Evolutionary conservation across 331 rosid genomes (phyloP).

Genomic region (Stylosanthes scabra): DNA sequence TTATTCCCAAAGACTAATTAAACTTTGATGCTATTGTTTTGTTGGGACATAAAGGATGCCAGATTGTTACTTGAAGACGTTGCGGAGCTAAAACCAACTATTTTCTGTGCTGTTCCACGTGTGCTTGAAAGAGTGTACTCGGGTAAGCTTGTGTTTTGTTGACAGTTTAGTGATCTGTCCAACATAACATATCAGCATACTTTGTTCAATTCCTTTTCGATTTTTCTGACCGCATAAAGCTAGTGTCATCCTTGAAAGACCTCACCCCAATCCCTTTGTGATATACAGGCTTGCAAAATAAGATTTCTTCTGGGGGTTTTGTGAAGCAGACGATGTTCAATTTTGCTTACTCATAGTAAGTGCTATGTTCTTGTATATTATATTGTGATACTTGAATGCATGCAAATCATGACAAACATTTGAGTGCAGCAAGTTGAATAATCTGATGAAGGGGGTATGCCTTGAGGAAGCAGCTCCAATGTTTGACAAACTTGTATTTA

Average conservation of each 20-base stretch:
- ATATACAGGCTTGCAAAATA: constrained; percentile 76
- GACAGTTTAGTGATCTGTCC: neutral
- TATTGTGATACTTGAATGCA: neutral
- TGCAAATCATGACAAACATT: constrained; percentile 12
- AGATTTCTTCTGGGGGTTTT: constrained; percentile 68
- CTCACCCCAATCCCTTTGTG: constrained; percentile 35
- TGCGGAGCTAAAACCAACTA: constrained; percentile 83
- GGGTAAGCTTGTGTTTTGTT: constrained; percentile 53
- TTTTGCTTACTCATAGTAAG: constrained; percentile 84
- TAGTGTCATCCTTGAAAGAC: neutral
- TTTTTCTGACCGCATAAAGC: constrained; percentile 9
- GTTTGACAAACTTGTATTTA: constrained; percentile 79
- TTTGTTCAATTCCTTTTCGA: constrained; percentile 5
- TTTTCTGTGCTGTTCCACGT: constrained; percentile 92
- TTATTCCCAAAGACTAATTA: constrained; percentile 1
- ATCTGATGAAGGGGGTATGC: constrained; percentile 65
- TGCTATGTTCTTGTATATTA: neutral
- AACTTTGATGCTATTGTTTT: constrained; percentile 1
- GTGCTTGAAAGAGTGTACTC: constrained; percentile 88
- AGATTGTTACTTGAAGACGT: constrained; percentile 81
- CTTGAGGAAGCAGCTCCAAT: constrained; percentile 76
- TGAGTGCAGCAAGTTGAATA: constrained; percentile 67
- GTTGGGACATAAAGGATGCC: constrained; percentile 66
- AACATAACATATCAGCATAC: neutral
- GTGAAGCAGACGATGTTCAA: constrained; percentile 76